phyloP scores from a whole-genome alignment of 2,329 filamentous ascomycete species.

The Colletotrichum navitas region DNA sequence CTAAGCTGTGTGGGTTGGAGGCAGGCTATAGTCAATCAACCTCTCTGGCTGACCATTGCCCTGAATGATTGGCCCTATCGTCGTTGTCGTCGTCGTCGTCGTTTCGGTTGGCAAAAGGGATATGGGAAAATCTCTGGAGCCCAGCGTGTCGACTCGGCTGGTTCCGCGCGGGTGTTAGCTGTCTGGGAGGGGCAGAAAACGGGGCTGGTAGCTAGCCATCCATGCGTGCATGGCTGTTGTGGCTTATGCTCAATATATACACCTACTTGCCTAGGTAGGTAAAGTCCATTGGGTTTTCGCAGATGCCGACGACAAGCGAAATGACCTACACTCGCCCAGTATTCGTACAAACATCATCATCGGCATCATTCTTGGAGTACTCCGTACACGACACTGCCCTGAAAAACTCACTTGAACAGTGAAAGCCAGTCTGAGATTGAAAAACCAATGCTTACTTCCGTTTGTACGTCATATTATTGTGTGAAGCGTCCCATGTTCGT shows the following conservation, averaged over 20 bases:
- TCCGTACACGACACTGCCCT: not conserved
- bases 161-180: constrained; percentile 24
- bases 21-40: constrained; percentile 28
- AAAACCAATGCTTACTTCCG: not conserved
- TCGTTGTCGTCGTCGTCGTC: constrained; percentile 4
- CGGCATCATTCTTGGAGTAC: too few relatives aligned
- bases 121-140: constrained; percentile 33
- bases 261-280: not conserved
- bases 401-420: not conserved
- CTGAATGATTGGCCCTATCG: not conserved
- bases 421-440: not conserved
- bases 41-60: constrained; percentile 14
- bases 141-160: constrained; percentile 15
- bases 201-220: not conserved
- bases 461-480: not conserved
- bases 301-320: constrained; percentile 32
- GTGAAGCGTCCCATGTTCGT: not conserved
- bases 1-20: constrained; percentile 25
- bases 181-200: constrained; percentile 27
- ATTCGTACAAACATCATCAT: not conserved
- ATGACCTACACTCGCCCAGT: not conserved
- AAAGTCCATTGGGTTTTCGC: not conserved
- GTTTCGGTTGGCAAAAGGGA: not conserved
- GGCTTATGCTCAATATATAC: constrained; percentile 26
- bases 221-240: constrained; percentile 24